Evolutionary conservation across 139 green algal species (phyloP).

Genomic region (Dunaliella primolecta): DNA sequence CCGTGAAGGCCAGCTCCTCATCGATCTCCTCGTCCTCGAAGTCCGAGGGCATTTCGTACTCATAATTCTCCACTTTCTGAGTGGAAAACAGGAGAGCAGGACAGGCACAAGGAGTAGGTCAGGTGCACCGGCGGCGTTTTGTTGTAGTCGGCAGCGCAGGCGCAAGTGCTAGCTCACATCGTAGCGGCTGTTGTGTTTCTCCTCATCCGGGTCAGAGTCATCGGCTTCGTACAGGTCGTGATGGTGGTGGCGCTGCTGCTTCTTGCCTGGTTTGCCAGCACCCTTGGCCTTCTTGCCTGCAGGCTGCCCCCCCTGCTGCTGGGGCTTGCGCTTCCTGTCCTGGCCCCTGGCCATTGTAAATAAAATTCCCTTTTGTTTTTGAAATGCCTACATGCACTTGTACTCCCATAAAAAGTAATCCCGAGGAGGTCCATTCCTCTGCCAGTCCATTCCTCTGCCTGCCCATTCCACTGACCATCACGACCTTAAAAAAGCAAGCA

Average conservation of each 20-base stretch:
- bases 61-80: constrained; percentile 83
- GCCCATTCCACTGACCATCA: too few species aligned
- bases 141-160: not conserved
- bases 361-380: too few species aligned
- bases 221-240: constrained; percentile 61
- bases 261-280: too few species aligned
- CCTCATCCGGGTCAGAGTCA: constrained; percentile 55
- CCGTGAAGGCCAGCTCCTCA: constrained; percentile 89
- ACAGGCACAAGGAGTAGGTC: not conserved
- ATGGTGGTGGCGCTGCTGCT: not conserved
- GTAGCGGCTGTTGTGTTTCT: constrained; percentile 45
- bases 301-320: not conserved
- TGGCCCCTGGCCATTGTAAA: not conserved
- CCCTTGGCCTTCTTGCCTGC: not conserved
- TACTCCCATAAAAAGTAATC: too few species aligned
- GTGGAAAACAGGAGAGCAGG: not conserved
- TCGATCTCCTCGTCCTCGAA: constrained; percentile 97
- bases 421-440: too few species aligned
- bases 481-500: too few species aligned
- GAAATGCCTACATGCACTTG: too few species aligned
- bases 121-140: not conserved
- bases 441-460: too few species aligned
- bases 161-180: constrained; percentile 44
- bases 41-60: constrained; percentile 84
- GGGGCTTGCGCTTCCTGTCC: not conserved